A percentile compares a stretch with the other conserved stretches of the same genome.
Evolutionary conservation across 495 filamentous ascomycete species (phyloP).

Genomic region (Penicillium salamii): DNA sequence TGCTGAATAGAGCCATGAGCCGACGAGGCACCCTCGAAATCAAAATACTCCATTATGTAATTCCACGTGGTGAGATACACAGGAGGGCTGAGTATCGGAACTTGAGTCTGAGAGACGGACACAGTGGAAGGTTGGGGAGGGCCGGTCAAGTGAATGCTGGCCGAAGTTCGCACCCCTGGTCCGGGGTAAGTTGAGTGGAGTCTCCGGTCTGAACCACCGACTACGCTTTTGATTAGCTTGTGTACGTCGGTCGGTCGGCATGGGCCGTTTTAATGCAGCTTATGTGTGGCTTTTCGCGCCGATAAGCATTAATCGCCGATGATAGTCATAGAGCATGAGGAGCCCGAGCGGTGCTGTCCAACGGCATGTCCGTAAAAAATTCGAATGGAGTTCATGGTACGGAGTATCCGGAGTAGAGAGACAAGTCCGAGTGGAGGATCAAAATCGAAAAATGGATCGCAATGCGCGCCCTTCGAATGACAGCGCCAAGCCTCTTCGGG

Average conservation of each 20-base stretch:
- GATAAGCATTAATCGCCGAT: neutral
- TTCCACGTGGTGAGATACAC: neutral
- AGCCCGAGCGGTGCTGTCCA: neutral
- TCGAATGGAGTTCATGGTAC: neutral
- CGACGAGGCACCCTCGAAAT: conserved; percentile 52
- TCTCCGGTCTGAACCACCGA: conserved; percentile 11
- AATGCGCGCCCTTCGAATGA: conserved; percentile 38
- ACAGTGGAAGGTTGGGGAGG: conserved; percentile 15
- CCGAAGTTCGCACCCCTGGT: conserved; percentile 26
- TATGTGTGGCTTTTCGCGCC: neutral
- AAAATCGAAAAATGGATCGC: conserved; percentile 8
- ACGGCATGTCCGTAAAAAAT: neutral
- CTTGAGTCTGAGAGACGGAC: neutral
- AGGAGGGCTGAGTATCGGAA: neutral
- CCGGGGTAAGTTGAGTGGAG: conserved; percentile 32
- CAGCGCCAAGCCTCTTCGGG: conserved; percentile 33
- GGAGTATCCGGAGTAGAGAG: conserved; percentile 1
- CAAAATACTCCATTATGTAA: conserved; percentile 50
- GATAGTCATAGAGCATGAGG: neutral
- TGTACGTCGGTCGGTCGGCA: neutral
- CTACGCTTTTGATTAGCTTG: conserved; percentile 1
- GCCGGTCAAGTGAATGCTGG: conserved; percentile 17
- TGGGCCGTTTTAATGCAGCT: neutral
- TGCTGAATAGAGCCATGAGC: conserved; percentile 32
- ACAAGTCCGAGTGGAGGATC: conserved; percentile 5